Conservation (phyloP, 371 early-diverging fungal genomes). For the Parasitella parasitica region DNA sequence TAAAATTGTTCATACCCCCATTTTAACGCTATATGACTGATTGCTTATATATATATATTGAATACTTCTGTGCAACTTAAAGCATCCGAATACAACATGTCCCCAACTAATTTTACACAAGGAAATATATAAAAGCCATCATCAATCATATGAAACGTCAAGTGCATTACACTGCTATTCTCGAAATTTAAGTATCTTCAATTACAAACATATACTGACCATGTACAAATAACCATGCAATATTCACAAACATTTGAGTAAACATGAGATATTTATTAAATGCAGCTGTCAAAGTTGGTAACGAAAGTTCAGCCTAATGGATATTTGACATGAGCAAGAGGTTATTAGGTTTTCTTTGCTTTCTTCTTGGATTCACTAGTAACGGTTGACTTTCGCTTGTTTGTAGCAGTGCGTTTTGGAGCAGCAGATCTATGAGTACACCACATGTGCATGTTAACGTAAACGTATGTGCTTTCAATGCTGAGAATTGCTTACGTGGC, state of each 20-base stretch:
- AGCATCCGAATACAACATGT: no score
- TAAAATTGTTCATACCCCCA: background rate
- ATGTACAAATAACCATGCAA: no score
- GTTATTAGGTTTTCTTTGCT: background rate
- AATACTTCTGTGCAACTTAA: no score
- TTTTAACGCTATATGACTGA: background rate
- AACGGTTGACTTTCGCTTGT: background rate
- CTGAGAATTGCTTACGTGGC: background rate
- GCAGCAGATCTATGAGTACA: background rate
- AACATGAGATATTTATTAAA: no score
- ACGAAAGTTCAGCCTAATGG: no score
- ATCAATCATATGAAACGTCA: background rate
- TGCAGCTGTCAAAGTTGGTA: no score
- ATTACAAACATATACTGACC: no score
- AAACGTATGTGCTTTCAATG: no score
- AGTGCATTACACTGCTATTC: background rate
- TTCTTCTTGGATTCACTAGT: background rate
- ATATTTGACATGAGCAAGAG: no score
- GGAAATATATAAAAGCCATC: background rate
- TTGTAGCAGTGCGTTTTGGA: background rate
- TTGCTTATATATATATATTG: background rate
- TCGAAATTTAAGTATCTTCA: background rate
- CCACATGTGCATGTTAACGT: no score
- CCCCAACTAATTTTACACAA: background rate
- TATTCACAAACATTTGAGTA: no score